Percentiles rank a stretch among this genome's conserved stretches.
phyloP scores from a whole-genome alignment of 306 rosid species.

The Castanea mollissima region DNA sequence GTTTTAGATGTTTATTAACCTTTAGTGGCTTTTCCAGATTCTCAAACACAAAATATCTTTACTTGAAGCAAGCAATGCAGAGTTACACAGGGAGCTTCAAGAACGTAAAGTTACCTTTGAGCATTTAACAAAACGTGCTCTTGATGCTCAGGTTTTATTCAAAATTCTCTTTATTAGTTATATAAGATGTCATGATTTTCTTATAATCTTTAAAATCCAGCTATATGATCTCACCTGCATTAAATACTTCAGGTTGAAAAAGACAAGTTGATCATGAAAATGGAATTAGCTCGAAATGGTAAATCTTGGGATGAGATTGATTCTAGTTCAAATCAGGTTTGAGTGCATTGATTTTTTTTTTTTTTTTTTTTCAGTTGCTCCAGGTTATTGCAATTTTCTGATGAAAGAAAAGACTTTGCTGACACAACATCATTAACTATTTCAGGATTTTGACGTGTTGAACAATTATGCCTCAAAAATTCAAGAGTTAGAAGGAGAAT shows the following conservation, averaged over 20 bases:
- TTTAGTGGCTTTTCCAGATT: conserved; percentile 45
- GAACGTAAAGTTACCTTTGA: conserved; percentile 38
- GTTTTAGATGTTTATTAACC: conserved; percentile 15
- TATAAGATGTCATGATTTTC: neutral
- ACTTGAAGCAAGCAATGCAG: conserved; percentile 85
- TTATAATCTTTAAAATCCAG: neutral
- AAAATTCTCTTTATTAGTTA: neutral
- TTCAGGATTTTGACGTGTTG: conserved; percentile 74
- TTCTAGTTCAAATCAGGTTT: conserved; percentile 65
- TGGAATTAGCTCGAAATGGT: conserved; percentile 76
- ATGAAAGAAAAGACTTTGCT: neutral
- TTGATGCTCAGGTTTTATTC: conserved; percentile 49
- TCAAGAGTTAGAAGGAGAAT: conserved; percentile 76
- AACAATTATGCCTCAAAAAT: conserved; percentile 72
- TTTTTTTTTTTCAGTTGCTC: neutral
- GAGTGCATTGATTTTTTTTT: neutral
- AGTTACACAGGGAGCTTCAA: conserved; percentile 67
- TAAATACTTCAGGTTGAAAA: conserved; percentile 72
- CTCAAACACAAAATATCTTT: conserved; percentile 83
- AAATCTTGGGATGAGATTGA: conserved; percentile 96
- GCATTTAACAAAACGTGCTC: conserved; percentile 45
- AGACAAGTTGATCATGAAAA: conserved; percentile 66
- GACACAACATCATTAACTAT: conserved; percentile 7
- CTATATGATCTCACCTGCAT: conserved; percentile 15
- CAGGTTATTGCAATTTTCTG: conserved; percentile 1